phyloP scores from a whole-genome alignment of 2,329 filamentous ascomycete species.

The Colletotrichum scovillei region DNA sequence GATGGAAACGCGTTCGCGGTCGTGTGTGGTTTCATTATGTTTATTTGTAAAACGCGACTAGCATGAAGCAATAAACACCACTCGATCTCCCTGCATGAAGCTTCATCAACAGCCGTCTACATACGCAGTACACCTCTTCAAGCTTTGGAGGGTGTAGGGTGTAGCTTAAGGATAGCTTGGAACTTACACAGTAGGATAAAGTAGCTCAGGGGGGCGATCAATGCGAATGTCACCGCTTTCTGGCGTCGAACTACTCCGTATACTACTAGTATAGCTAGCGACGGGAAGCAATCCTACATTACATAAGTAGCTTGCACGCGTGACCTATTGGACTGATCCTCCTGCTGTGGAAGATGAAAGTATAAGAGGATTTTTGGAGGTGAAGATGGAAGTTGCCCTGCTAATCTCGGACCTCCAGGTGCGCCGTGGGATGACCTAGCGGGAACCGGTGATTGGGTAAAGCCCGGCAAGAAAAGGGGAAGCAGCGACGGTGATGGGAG shows the following conservation, averaged over 20 bases:
- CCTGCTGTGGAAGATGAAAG: background rate
- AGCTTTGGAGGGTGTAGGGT: background rate
- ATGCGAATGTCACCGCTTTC: background rate
- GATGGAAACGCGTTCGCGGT: slow-evolving; percentile 13
- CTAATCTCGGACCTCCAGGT: slow-evolving; percentile 7
- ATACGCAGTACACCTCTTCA: background rate
- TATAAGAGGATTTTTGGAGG: no score
- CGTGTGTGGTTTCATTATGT: slow-evolving; percentile 15
- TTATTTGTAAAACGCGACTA: slow-evolving; percentile 15
- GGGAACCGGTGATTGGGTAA: slow-evolving; percentile 18
- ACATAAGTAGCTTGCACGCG: background rate
- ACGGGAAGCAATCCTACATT: background rate
- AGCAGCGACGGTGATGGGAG: background rate
- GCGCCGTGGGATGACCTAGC: slow-evolving; percentile 19
- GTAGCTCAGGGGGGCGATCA: background rate
- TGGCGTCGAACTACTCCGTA: no score
- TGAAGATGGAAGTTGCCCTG: no score
- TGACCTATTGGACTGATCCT: background rate
- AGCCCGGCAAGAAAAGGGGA: background rate
- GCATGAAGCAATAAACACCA: slow-evolving; percentile 25
- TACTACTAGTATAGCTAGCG: no score
- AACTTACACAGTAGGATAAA: background rate
- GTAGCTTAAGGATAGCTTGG: background rate
- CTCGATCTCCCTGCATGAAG: background rate
- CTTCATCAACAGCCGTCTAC: background rate